Conservation (phyloP, 345 rosid species). For the Populus deltoides region DNA sequence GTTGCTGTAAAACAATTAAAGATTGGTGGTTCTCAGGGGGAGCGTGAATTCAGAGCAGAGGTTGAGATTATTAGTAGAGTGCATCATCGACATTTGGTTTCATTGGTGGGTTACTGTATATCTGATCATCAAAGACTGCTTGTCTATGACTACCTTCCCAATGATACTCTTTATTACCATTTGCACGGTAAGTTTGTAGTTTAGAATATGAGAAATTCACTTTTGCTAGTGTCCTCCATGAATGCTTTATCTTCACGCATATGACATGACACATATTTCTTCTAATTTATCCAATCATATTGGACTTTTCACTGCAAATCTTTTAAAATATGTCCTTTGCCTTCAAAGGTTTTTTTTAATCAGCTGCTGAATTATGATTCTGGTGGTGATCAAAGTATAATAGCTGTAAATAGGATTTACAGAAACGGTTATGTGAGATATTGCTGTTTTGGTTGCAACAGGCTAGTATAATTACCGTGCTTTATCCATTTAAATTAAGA, state of each 20-base stretch:
- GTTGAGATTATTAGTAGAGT: constrained; percentile 93
- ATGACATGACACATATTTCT: background rate
- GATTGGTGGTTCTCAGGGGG: constrained; percentile 96
- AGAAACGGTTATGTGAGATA: background rate
- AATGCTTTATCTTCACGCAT: background rate
- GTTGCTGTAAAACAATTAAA: constrained; percentile 94
- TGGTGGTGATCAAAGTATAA: background rate
- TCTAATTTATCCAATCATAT: background rate
- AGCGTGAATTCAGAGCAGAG: constrained; percentile 94
- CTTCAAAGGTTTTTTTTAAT: background rate
- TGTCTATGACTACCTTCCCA: constrained; percentile 81
- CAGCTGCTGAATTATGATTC: background rate
- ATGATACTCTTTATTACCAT: constrained; percentile 86
- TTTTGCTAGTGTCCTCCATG: background rate
- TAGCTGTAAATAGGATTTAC: background rate
- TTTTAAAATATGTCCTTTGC: background rate
- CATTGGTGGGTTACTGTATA: constrained; percentile 92
- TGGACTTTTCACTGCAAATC: background rate
- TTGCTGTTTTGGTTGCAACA: background rate
- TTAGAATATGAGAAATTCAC: background rate
- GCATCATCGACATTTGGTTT: constrained; percentile 98
- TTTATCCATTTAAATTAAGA: background rate
- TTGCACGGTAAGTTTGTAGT: constrained; percentile 67
- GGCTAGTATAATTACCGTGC: background rate
- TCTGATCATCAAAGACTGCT: constrained; percentile 81